Evolutionary conservation across 805 yeast genomes (phyloP).

Genomic region (Saccharomycopsis oosterbeekiorum): DNA sequence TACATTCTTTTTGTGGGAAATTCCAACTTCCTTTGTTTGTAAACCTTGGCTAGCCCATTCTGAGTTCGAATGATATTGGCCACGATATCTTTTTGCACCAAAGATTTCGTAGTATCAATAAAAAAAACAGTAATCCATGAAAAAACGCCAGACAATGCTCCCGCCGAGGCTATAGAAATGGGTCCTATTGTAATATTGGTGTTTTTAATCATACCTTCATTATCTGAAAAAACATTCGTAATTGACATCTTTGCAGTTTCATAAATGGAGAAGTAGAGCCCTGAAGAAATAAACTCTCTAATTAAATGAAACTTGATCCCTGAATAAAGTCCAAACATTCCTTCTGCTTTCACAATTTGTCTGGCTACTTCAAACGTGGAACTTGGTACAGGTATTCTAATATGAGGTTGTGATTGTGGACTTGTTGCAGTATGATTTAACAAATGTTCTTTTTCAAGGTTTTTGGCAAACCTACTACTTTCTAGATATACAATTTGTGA

Average conservation of each 20-base stretch:
- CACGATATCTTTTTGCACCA: slow-evolving; percentile 65
- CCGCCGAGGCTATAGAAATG: slow-evolving; percentile 50
- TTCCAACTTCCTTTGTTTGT: slow-evolving; percentile 25
- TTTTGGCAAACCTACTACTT: neutral
- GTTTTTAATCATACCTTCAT: slow-evolving; percentile 27
- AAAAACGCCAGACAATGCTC: slow-evolving; percentile 69
- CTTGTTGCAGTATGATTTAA: neutral
- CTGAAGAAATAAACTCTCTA: slow-evolving; percentile 65
- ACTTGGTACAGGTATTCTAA: slow-evolving; percentile 20
- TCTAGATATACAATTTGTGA: slow-evolving; percentile 59
- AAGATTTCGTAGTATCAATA: slow-evolving; percentile 68
- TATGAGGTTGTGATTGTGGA: neutral
- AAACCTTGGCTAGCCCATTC: slow-evolving; percentile 34
- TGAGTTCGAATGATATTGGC: slow-evolving; percentile 48
- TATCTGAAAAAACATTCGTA: slow-evolving; percentile 24
- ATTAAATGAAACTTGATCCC: slow-evolving; percentile 60
- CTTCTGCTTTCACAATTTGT: slow-evolving; percentile 49
- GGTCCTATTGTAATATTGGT: slow-evolving; percentile 28
- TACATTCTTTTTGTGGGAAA: slow-evolving; percentile 47
- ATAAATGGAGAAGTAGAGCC: slow-evolving; percentile 63
- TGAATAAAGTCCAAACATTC: slow-evolving; percentile 56
- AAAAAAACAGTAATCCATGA: slow-evolving; percentile 75
- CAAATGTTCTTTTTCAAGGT: neutral
- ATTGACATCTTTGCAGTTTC: slow-evolving; percentile 51
- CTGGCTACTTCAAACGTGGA: slow-evolving; percentile 36